These are phyloP conservation scores for Monosporascus sp. DNA, from an alignment of 2,329 filamentous ascomycete genomes.

Conservation along the genomic window DNA sequence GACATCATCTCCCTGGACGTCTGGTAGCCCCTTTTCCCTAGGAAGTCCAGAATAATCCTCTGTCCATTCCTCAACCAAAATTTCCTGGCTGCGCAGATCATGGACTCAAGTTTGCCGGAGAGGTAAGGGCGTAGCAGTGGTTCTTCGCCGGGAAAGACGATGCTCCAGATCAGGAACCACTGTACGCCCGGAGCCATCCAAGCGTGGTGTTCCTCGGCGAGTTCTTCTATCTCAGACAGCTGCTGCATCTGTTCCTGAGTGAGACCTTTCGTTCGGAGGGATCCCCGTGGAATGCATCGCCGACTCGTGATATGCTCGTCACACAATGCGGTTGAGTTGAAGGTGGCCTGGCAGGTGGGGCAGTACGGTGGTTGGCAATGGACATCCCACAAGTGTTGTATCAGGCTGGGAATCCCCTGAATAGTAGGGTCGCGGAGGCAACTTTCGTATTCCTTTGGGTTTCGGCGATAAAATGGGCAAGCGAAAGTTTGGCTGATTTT, in stretches of 20 bases:
- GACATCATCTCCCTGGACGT: too few relatives aligned
- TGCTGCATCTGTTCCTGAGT: slow-evolving; percentile 12
- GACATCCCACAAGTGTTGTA: slow-evolving; percentile 9
- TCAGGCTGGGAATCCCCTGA: slow-evolving; percentile 9
- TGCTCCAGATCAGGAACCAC: slow-evolving; percentile 15
- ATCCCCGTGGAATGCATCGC: slow-evolving; percentile 1
- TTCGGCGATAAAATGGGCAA: slow-evolving; percentile 9
- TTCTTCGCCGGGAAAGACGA: slow-evolving; percentile 10
- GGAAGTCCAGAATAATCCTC: slow-evolving; percentile 5
- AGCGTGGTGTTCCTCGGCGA: background rate
- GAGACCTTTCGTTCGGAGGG: slow-evolving; percentile 8
- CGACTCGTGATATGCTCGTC: slow-evolving; percentile 8
- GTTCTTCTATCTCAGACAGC: slow-evolving; percentile 4
- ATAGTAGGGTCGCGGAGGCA: slow-evolving; percentile 8
- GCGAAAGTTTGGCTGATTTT: background rate
- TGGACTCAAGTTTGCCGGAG: slow-evolving; percentile 2
- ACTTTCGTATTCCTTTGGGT: slow-evolving; percentile 1
- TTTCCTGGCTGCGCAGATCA: slow-evolving; percentile 8
- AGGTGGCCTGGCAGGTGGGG: slow-evolving; percentile 9
- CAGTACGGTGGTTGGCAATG: slow-evolving; percentile 15
- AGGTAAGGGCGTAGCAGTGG: background rate
- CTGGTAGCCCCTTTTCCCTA: background rate
- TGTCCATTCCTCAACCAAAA: slow-evolving; percentile 12
- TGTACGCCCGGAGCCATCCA: slow-evolving; percentile 6
- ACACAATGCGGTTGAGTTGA: slow-evolving; percentile 4